Base-by-base conservation (phyloP, 495 filamentous ascomycete genomes). In the Penicillium flavigenum region DNA sequence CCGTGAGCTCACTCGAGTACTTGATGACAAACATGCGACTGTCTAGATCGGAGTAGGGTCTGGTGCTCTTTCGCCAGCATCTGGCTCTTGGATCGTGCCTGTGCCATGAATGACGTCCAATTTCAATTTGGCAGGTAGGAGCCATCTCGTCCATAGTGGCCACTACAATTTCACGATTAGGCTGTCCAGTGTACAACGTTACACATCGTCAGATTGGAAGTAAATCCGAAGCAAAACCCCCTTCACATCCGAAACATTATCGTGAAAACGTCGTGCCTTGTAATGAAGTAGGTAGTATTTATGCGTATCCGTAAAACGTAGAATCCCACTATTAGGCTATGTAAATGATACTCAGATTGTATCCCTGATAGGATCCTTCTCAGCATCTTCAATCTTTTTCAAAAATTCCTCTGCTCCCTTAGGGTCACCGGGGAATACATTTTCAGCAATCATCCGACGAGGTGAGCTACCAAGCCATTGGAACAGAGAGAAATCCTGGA, bases 401-500 rank as follows among this genome's bases (percentile, higher is more conserved):
- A 79, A 69, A 58, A 88, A 88, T 53, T 74, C 78, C 60, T 81
- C 71, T 16, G 80, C 82, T 0, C 74, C 75, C 62, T 81, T 72
- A 16, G 75, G 69, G 56, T 86, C 80, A 22, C 74, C 71, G 26
- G 73, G 63, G 64, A 87, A 88, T 16, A 88, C 52, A 60, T 84
- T 80, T 47, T 88, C 86, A 22, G 76, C 75, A 22, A 88, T 85
- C 70, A 86, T 72, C 42, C 79, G 65, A 66, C 77, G 72, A 22
- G 86, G 86, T 14, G 84, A 86, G 73, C 86, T 81, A 5, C 84
- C 86, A 62, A 89, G 65, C 86, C 86, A 89, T 67, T 89, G 84
- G 63, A 85, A 85, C 16, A 88, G 72, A 5, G 80, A 84, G 61
- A 89, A 85, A 53, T 88, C 85, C 38, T 78, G 70, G 57, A 84